Conservation (phyloP, 2,329 filamentous ascomycete genomes). For the Xylaria sp. region DNA sequence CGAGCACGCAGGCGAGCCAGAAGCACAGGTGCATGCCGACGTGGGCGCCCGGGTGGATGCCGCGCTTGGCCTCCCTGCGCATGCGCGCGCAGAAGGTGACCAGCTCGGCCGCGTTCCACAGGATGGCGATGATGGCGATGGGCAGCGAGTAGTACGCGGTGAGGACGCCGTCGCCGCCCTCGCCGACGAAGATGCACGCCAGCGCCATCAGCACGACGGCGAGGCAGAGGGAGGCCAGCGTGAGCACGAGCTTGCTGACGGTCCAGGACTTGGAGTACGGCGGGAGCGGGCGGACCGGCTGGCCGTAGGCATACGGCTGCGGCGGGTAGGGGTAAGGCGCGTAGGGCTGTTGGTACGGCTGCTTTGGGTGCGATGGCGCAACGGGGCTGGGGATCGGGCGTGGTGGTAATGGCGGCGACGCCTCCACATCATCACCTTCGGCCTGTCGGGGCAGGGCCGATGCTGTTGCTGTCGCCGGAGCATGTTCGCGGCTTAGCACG, state of each 20-base stretch:
- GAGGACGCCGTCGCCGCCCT: slow-evolving; percentile 2
- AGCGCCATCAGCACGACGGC: slow-evolving; percentile 32
- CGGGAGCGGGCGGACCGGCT: slow-evolving; percentile 30
- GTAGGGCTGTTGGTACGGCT: slow-evolving; percentile 27
- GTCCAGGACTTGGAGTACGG: slow-evolving; percentile 30
- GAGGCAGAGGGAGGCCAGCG: slow-evolving; percentile 24
- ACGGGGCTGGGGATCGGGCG: slow-evolving; percentile 6
- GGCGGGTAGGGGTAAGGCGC: slow-evolving; percentile 21
- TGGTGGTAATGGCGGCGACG: slow-evolving; percentile 17
- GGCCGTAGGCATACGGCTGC: slow-evolving; percentile 22
- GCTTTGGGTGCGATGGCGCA: slow-evolving; percentile 4
- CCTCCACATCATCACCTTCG: slow-evolving; percentile 1
- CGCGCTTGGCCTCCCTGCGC: slow-evolving; percentile 29
- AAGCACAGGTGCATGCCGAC: slow-evolving; percentile 34
- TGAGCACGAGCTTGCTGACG: slow-evolving; percentile 29
- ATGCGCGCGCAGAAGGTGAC: slow-evolving; percentile 33
- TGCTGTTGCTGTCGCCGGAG: slow-evolving; percentile 3
- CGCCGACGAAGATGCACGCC: slow-evolving; percentile 24
- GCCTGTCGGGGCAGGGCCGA: slow-evolving; percentile 1
- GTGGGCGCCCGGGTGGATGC: slow-evolving; percentile 38
- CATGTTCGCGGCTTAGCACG: slow-evolving; percentile 7
- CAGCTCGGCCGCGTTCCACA: slow-evolving; percentile 36
- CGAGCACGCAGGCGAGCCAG: slow-evolving; percentile 33
- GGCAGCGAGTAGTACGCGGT: slow-evolving; percentile 24
- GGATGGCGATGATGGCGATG: slow-evolving; percentile 29